A percentile compares a stretch with the other conserved stretches of the same genome.
These are phyloP conservation scores for Paracamarosporium sp. DNA, from an alignment of 2,329 filamentous ascomycete genomes.

Conservation along the genomic window DNA sequence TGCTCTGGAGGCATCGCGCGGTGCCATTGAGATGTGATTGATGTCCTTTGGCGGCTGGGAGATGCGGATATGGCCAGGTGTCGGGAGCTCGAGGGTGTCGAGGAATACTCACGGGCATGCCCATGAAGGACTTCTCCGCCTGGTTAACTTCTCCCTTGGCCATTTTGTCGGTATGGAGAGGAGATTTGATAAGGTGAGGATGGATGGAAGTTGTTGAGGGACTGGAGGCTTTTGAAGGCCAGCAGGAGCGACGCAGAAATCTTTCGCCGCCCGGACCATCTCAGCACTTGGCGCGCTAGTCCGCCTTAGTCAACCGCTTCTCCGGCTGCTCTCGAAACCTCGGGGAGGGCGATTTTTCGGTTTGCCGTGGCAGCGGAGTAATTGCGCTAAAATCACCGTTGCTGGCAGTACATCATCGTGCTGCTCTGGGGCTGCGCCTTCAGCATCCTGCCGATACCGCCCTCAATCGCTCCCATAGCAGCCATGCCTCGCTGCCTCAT, in stretches of 20 bases:
- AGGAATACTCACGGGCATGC: slow-evolving; percentile 52
- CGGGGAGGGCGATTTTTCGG: slow-evolving; percentile 2
- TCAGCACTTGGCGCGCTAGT: slow-evolving; percentile 10
- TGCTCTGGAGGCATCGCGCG: slow-evolving; percentile 21
- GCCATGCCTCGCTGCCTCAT: neutral
- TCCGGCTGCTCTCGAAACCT: slow-evolving; percentile 10
- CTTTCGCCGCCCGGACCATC: slow-evolving; percentile 7
- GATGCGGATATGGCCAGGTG: slow-evolving; percentile 25
- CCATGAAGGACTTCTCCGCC: slow-evolving; percentile 62
- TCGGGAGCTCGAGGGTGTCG: slow-evolving; percentile 10
- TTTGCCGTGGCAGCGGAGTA: neutral
- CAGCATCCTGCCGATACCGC: neutral
- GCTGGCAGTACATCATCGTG: neutral
- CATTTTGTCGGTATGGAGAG: slow-evolving; percentile 47
- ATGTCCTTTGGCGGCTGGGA: slow-evolving; percentile 21
- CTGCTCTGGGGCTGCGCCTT: neutral
- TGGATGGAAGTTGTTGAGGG: slow-evolving; percentile 11
- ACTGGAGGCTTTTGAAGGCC: slow-evolving; percentile 5
- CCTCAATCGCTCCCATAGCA: neutral
- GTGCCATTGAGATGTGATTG: slow-evolving; percentile 38
- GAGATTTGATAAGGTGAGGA: slow-evolving; percentile 47
- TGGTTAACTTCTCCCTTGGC: slow-evolving; percentile 56
- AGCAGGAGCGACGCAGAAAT: slow-evolving; percentile 8
- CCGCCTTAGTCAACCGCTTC: slow-evolving; percentile 10
- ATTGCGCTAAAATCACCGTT: neutral